These are phyloP conservation scores for Passalora sequoiae DNA, from an alignment of 2,329 filamentous ascomycete species.

Conservation along the genomic window DNA sequence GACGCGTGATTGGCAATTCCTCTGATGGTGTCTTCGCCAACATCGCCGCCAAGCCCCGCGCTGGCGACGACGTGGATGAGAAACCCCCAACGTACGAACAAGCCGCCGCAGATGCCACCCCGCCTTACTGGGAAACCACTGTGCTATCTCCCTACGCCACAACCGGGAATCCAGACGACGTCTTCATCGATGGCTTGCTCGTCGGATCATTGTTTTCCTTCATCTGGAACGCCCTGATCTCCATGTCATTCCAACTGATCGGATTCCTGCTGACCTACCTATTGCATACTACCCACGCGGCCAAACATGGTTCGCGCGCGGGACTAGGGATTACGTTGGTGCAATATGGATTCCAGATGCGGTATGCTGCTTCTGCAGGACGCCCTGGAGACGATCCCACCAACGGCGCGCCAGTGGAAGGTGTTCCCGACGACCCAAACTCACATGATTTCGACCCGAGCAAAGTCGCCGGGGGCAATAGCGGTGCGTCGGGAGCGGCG, in stretches of 20 bases:
- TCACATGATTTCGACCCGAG: constrained; percentile 79
- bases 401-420: constrained; percentile 34
- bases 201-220: constrained; percentile 84
- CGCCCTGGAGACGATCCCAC: constrained; percentile 17
- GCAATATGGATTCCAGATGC: constrained; percentile 96
- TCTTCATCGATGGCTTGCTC: constrained; percentile 93
- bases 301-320: constrained; percentile 93
- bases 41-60: constrained; percentile 81
- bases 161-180: constrained; percentile 82
- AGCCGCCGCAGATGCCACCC: constrained; percentile 90
- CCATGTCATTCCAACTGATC: constrained; percentile 93
- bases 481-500: constrained; percentile 32
- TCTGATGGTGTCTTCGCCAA: constrained; percentile 94
- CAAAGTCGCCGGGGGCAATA: constrained; percentile 50
- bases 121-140: constrained; percentile 98
- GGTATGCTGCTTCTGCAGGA: constrained; percentile 44
- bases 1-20: constrained; percentile 61
- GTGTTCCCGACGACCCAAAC: constrained; percentile 75
- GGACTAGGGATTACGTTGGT: constrained; percentile 92
- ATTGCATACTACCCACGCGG: constrained; percentile 93
- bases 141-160: constrained; percentile 88
- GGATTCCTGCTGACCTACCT: constrained; percentile 98
- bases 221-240: constrained; percentile 92
- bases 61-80: constrained; percentile 77
- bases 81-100: constrained; percentile 98